Conservation (phyloP, 441 rosid species). For the Erysimum pusillum region DNA sequence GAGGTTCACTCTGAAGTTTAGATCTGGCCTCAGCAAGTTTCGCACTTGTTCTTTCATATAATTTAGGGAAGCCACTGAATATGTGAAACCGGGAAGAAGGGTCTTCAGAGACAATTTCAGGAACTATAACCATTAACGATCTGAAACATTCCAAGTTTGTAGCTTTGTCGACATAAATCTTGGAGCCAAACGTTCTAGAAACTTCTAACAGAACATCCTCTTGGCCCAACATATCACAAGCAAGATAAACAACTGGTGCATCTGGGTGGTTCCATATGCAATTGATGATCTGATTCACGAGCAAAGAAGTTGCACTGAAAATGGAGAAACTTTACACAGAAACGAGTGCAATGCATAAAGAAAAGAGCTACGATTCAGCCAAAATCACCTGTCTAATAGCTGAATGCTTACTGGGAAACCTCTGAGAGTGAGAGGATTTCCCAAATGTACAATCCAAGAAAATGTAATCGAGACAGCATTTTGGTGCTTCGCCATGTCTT, state of each 20-base stretch:
- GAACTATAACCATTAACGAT: constrained; percentile 58
- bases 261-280: constrained; percentile 93
- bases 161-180: constrained; percentile 73
- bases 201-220: constrained; percentile 74
- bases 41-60: constrained; percentile 71
- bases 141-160: constrained; percentile 59
- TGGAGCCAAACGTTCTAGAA: constrained; percentile 76
- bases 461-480: constrained; percentile 68
- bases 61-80: constrained; percentile 76
- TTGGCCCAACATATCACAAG: constrained; percentile 85
- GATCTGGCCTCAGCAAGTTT: constrained; percentile 72
- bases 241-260: constrained; percentile 71
- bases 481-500: constrained; percentile 57
- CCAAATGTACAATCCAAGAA: constrained; percentile 93
- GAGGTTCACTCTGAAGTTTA: constrained; percentile 68
- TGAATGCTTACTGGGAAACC: constrained; percentile 74
- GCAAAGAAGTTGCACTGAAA: constrained; percentile 5
- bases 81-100: constrained; percentile 74
- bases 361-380: neutral
- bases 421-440: constrained; percentile 56
- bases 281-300: constrained; percentile 64
- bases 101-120: constrained; percentile 72
- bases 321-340: constrained; percentile 2
- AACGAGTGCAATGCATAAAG: neutral
- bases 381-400: constrained; percentile 74